These are phyloP conservation scores for Chlamydomonas schloesseri DNA, from an alignment of 139 green algal genomes.

Conservation along the genomic window DNA sequence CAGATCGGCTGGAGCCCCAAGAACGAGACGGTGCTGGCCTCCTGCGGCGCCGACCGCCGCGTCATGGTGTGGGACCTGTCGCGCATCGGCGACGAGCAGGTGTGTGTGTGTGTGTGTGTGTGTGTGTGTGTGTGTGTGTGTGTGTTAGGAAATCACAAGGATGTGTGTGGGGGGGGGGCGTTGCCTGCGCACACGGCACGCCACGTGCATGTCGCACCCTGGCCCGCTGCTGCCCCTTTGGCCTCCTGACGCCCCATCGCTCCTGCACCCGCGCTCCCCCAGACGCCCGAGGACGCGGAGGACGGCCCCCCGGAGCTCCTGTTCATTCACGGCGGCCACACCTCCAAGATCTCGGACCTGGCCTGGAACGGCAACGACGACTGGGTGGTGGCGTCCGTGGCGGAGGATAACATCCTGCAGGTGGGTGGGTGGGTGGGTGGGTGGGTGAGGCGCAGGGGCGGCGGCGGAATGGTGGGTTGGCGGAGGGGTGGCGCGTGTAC, in stretches of 20 bases:
- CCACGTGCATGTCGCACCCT: too few relatives aligned
- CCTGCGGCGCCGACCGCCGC: slow-evolving; percentile 93
- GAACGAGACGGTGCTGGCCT: slow-evolving; percentile 96
- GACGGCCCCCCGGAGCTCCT: slow-evolving; percentile 97
- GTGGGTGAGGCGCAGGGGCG: too few relatives aligned
- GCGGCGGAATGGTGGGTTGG: too few relatives aligned
- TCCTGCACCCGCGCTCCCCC: slow-evolving; percentile 21
- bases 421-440: slow-evolving; percentile 35
- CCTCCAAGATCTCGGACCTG: slow-evolving; percentile 95
- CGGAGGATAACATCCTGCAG: slow-evolving; percentile 99
- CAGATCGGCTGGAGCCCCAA: slow-evolving; percentile 96
- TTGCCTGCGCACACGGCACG: too few relatives aligned
- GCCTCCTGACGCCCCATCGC: too few relatives aligned
- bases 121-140: too few relatives aligned
- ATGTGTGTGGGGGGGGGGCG: background rate
- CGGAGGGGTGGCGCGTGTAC: too few relatives aligned
- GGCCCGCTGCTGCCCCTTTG: too few relatives aligned
- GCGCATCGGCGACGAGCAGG: slow-evolving; percentile 95
- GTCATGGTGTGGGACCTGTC: slow-evolving; percentile 99
- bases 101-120: slow-evolving; percentile 17
- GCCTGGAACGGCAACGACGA: slow-evolving; percentile 93
- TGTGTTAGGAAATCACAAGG: too few relatives aligned
- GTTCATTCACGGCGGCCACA: slow-evolving; percentile 96
- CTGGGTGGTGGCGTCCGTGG: slow-evolving; percentile 96
- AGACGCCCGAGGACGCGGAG: slow-evolving; percentile 94